A percentile compares a stretch with the other conserved stretches of the same genome.
These are phyloP conservation scores for Yarrowia osloensis DNA, from an alignment of 805 yeast genomes.

Conservation along the genomic window DNA sequence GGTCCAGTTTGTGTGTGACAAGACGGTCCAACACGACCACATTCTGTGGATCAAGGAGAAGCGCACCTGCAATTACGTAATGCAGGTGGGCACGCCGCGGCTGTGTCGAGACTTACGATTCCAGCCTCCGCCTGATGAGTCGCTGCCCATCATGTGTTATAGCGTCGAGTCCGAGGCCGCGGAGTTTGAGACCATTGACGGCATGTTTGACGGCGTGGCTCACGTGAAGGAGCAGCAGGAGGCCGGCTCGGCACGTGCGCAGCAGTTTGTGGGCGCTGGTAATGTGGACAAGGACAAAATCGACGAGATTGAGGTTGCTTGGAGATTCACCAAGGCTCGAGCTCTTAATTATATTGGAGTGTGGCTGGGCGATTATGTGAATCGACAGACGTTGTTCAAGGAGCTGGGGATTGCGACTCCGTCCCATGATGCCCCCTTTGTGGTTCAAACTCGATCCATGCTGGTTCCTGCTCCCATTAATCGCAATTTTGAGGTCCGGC, in stretches of 20 bases:
- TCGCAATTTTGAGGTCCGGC: slow-evolving; percentile 1
- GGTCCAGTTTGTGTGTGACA: slow-evolving; percentile 59
- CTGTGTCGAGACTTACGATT: slow-evolving; percentile 50
- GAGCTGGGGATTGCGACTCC: slow-evolving; percentile 18
- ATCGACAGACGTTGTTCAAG: not conserved
- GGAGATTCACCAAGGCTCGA: slow-evolving; percentile 15
- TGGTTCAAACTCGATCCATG: not conserved
- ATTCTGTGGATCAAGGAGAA: slow-evolving; percentile 52
- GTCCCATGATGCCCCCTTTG: slow-evolving; percentile 3
- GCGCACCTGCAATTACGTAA: slow-evolving; percentile 59
- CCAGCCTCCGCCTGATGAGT: slow-evolving; percentile 39
- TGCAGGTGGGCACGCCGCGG: slow-evolving; percentile 53
- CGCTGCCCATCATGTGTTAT: slow-evolving; percentile 34
- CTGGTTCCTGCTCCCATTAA: slow-evolving; percentile 5
- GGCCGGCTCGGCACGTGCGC: slow-evolving; percentile 8
- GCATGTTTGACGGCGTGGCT: slow-evolving; percentile 16
- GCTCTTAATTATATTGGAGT: slow-evolving; percentile 23
- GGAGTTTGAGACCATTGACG: slow-evolving; percentile 19
- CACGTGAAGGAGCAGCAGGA: slow-evolving; percentile 6
- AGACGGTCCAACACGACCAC: slow-evolving; percentile 39
- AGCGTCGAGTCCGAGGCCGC: not conserved
- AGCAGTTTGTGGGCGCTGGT: not conserved
- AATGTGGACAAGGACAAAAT: slow-evolving; percentile 1
- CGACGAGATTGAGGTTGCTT: slow-evolving; percentile 18
- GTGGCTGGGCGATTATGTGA: slow-evolving; percentile 14